A percentile compares a stretch with the other conserved stretches of the same genome.
Conservation (phyloP, 768 basidiomycete genomes). For the Pholiota conissans region DNA sequence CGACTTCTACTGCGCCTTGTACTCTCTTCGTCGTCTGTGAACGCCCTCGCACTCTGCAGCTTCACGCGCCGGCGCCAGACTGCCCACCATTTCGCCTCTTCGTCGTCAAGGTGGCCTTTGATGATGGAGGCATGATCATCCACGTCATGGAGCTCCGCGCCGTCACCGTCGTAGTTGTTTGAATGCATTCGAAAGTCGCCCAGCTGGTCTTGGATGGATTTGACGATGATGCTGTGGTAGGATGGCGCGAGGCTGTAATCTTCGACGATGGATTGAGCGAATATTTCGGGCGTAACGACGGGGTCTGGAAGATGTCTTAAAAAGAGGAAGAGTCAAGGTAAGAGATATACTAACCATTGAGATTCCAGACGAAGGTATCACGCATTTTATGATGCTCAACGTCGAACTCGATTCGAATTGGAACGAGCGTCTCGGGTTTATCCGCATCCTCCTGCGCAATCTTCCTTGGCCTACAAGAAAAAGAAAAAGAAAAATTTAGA, state of each 20-base stretch:
- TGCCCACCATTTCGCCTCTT: slow-evolving; percentile 65
- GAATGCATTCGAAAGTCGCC: slow-evolving; percentile 76
- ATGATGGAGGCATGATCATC: not conserved
- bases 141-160: slow-evolving; percentile 22
- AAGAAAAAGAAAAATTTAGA: slow-evolving; percentile 2
- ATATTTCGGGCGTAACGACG: slow-evolving; percentile 83
- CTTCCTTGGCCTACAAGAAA: slow-evolving; percentile 54
- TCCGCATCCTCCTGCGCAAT: slow-evolving; percentile 55
- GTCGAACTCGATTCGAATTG: slow-evolving; percentile 95
- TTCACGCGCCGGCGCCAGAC: slow-evolving; percentile 66
- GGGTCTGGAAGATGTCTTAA: slow-evolving; percentile 65
- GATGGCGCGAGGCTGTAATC: slow-evolving; percentile 77
- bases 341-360: slow-evolving; percentile 69
- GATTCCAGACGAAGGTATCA: slow-evolving; percentile 97
- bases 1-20: not conserved
- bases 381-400: slow-evolving; percentile 92
- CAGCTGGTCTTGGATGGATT: slow-evolving; percentile 87
- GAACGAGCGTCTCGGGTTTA: slow-evolving; percentile 81
- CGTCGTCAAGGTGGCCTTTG: slow-evolving; percentile 48
- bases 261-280: slow-evolving; percentile 88
- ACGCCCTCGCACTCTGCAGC: slow-evolving; percentile 18
- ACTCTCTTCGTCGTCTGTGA: slow-evolving; percentile 19
- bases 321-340: no score
- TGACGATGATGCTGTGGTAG: slow-evolving; percentile 68
- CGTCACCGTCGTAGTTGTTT: slow-evolving; percentile 50